Base-by-base conservation (phyloP, 257 asterid genomes). In the Dorcoceras hygrometricum region DNA sequence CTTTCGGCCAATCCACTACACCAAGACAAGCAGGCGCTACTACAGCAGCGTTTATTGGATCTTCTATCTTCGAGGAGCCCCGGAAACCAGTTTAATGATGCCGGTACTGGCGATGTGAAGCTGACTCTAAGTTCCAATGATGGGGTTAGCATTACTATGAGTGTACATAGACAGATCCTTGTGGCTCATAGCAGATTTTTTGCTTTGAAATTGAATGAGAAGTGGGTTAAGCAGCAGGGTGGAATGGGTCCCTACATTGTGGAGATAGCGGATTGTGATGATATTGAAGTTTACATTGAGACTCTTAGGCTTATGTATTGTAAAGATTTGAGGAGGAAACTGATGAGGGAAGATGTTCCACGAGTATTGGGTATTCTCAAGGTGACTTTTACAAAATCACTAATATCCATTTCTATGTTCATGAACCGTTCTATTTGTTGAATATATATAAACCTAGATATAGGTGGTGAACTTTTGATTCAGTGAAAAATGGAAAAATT, bases 221-320 rank as follows among this genome's bases (percentile, higher is more conserved):
- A 77, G 73, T 89, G 96, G 96, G 82, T 79, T 48, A 87, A 70
- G 77, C 94, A 79, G 81, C 96, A 89, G 81, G 72, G 89, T 62
- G 78, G 77, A 68, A 73, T 79, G 54, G 90, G 88, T 32, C 89
- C 91, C 12, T 86, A 76, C 71, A 79, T 77, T 56, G 89, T 93
- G 62, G 96, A 90, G 90, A 93, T 93, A 74, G 89, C 96, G 3
- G 96, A 93, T 73, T 93, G 99, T 66, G 99, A 93, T 75, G 97
- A 90, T 64, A 84, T 90, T 65, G 99, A 93, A 85, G 90, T 90
- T 61, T 93, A 93, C 36, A 70, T 93, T 23, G 92, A 93, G 77
- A 86, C 96, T 3, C 79, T 93, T 69, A 78, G 87, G 73, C 80
- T 93, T 68, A 93, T 93, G 95, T 93, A 93, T 64, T 88, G 92